Evolutionary conservation across 2,329 filamentous ascomycete species (phyloP), one percentile per base, ranked within the genome.

Genomic region (Neonectria punicea): DNA sequence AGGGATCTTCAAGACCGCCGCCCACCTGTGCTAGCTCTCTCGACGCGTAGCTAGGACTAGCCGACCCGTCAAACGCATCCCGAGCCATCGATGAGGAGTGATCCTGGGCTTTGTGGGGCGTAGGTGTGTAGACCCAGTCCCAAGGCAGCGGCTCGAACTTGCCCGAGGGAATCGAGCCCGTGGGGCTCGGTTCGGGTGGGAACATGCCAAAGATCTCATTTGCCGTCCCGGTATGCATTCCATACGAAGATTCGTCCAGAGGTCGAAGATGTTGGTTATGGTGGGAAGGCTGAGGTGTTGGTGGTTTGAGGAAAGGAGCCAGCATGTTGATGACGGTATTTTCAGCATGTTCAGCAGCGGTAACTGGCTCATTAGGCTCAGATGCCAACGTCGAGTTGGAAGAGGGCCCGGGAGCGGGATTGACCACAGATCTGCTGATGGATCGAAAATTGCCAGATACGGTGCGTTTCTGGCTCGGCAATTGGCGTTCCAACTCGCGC

Each of bases 201-300:
- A 81, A 70, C 46, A 80, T 76, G 30, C 79, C 83, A 67, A 87
- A 86, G 2, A 86, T 69, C 18, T 86, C 85, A 53, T 85, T 83
- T 28, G 85, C 83, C 8, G 83, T 85, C 3, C 79, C 74, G 10
- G 83, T 84, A 70, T 85, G 82, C 85, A 88, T 87, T 16, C 84
- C 86, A 65, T 87, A 88, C 2, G 84, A 87, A 3, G 84, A 60
- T 47, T 86, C 83, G 7, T 74, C 75, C 2, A 76, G 74, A 4
- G 75, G 76, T 18, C 77, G 74, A 18, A 65, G 65, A 1, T 76
- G 74, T 49, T 77, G 75, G 22, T 65, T 65, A 1, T 76, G 74
- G 47, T 77, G 75, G 49, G 75, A 69, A 18, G 78, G 75, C 46
- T 81, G 78, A 8, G 81, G 79, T 65, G 85, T 80, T 28, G 83